phyloP scores from a whole-genome alignment of 352 stramenopile genomes.

The Pilasporangium apinafurcum region DNA sequence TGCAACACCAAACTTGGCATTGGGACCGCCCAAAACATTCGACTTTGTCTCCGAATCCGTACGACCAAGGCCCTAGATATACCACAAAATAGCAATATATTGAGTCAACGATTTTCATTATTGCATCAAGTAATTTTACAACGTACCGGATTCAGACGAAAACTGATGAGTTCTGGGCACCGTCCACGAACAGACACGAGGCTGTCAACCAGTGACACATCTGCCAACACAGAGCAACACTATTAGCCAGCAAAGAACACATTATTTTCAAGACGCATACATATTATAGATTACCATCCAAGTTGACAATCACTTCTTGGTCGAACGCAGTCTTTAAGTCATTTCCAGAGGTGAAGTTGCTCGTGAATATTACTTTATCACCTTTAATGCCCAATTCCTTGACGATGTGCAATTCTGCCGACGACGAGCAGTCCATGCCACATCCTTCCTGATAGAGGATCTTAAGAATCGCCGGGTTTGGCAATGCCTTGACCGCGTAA shows the following conservation, averaged over 20 bases:
- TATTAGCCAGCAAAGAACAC: not conserved
- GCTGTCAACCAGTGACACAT: slow-evolving; percentile 77
- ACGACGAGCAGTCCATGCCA: slow-evolving; percentile 87
- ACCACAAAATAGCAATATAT: not conserved
- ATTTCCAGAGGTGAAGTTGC: slow-evolving; percentile 83
- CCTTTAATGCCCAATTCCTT: slow-evolving; percentile 67
- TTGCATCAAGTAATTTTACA: too few species aligned
- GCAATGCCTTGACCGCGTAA: slow-evolving; percentile 87
- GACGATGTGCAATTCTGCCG: slow-evolving; percentile 73
- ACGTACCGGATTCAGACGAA: slow-evolving; percentile 74
- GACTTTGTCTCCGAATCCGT: slow-evolving; percentile 88
- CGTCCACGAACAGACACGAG: slow-evolving; percentile 56
- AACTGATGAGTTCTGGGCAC: slow-evolving; percentile 83
- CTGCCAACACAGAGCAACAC: slow-evolving; percentile 5
- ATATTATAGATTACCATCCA: slow-evolving; percentile 38
- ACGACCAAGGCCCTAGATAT: slow-evolving; percentile 53
- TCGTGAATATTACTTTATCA: slow-evolving; percentile 86
- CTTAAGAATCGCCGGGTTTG: slow-evolving; percentile 85
- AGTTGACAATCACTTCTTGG: slow-evolving; percentile 83
- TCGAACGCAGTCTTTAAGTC: slow-evolving; percentile 72
- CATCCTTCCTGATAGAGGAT: slow-evolving; percentile 78
- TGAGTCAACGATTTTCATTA: not conserved
- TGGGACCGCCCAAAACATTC: slow-evolving; percentile 81
- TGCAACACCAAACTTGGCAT: slow-evolving; percentile 87
- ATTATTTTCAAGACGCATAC: not conserved